phyloP scores from a whole-genome alignment of 768 basidiomycete species.

The Neoboletus brunneissimus region DNA sequence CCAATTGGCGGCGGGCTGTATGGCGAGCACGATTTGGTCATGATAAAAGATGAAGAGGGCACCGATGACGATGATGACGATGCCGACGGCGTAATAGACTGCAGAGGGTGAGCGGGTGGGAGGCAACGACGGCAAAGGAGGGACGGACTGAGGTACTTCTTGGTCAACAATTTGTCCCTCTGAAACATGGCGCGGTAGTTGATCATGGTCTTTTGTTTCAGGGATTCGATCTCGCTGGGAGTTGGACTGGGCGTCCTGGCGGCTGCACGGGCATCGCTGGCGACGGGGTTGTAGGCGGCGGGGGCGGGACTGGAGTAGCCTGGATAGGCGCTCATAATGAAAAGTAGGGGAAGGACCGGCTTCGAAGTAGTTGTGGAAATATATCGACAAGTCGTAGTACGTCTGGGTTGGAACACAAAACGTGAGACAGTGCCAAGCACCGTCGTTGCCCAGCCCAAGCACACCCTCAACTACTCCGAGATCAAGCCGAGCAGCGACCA shows the following conservation, averaged over 20 bases:
- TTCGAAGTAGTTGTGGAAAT: background rate
- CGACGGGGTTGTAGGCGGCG: constrained; percentile 11
- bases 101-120: background rate
- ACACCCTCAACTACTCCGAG: constrained; percentile 34
- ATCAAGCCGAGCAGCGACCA: constrained; percentile 7
- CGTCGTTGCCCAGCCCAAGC: too few relatives aligned
- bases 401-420: background rate
- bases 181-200: constrained; percentile 43
- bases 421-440: background rate
- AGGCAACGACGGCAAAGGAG: too few relatives aligned
- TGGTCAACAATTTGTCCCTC: constrained; percentile 53
- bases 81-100: constrained; percentile 50
- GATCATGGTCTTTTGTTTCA: constrained; percentile 41
- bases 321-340: constrained; percentile 19
- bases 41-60: constrained; percentile 62
- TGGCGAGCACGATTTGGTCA: constrained; percentile 49
- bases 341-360: constrained; percentile 1
- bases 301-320: constrained; percentile 10
- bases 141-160: constrained; percentile 54
- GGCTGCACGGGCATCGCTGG: constrained; percentile 11
- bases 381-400: background rate
- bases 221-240: constrained; percentile 52
- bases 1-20: constrained; percentile 46
- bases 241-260: constrained; percentile 61
- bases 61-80: constrained; percentile 47